Evolutionary conservation across 1,284 basidiomycete species (phyloP).

Genomic region (Cutaneotrichosporon spelunceum): DNA sequence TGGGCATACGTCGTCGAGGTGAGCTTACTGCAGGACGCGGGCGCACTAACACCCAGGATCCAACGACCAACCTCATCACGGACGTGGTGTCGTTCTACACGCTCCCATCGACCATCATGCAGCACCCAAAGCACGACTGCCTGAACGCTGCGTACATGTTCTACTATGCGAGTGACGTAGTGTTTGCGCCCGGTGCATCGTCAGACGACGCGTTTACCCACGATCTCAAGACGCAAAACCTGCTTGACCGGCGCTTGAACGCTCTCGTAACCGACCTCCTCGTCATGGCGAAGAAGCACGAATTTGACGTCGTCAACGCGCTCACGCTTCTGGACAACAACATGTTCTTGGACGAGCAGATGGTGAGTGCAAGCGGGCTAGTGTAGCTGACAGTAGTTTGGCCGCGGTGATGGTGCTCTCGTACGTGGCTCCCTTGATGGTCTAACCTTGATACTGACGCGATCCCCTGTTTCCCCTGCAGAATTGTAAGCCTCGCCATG

Average conservation of each 20-base stretch:
- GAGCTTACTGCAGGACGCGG: constrained; percentile 25
- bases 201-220: constrained; percentile 35
- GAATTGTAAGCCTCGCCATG: constrained; percentile 34
- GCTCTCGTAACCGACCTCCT: constrained; percentile 73
- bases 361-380: constrained; percentile 55
- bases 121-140: constrained; percentile 48
- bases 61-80: constrained; percentile 75
- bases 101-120: constrained; percentile 71
- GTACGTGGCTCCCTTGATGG: constrained; percentile 55
- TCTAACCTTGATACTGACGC: neutral
- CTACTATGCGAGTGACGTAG: constrained; percentile 55
- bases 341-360: constrained; percentile 73
- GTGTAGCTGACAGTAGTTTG: constrained; percentile 62
- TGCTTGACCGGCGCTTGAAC: constrained; percentile 67
- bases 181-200: constrained; percentile 33
- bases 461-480: constrained; percentile 9
- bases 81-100: constrained; percentile 98
- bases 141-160: constrained; percentile 58
- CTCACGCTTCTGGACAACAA: constrained; percentile 93
- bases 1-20: constrained; percentile 98
- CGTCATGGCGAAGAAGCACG: constrained; percentile 71
- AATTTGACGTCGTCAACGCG: constrained; percentile 95
- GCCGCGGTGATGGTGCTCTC: constrained; percentile 80
- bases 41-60: constrained; percentile 60
- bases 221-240: constrained; percentile 60